These are phyloP conservation scores for Pueraria montana DNA, from an alignment of 306 rosid species.

Conservation along the genomic window DNA sequence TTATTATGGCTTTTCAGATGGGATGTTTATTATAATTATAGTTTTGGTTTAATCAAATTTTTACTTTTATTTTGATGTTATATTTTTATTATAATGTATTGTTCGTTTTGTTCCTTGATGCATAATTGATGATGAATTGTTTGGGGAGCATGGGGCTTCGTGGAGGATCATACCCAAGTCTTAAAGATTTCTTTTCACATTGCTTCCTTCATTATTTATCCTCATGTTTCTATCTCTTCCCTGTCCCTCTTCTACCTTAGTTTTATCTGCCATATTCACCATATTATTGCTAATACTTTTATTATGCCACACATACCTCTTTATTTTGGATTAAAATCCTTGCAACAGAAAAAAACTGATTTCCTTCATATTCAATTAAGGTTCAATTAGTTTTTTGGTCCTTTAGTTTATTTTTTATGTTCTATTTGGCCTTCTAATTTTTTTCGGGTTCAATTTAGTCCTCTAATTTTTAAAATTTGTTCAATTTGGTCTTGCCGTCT, in stretches of 20 bases:
- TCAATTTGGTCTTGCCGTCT: too few species aligned
- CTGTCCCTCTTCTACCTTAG: neutral
- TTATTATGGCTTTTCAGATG: neutral
- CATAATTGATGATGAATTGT: neutral
- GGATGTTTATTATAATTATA: neutral
- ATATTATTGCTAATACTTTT: neutral
- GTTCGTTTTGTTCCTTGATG: neutral
- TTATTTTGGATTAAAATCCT: constrained; percentile 25
- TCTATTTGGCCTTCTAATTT: too few species aligned
- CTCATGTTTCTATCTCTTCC: neutral
- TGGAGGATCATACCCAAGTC: too few species aligned
- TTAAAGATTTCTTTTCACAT: too few species aligned
- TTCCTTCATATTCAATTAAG: too few species aligned
- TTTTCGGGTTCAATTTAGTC: too few species aligned
- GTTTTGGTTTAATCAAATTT: constrained; percentile 1
- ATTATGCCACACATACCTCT: neutral
- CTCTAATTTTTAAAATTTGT: too few species aligned
- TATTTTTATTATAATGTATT: neutral
- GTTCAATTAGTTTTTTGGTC: too few species aligned
- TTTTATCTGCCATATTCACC: neutral
- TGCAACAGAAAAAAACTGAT: neutral
- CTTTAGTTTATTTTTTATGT: too few species aligned
- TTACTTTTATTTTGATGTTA: neutral
- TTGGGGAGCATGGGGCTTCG: too few species aligned
- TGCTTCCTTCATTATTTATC: neutral